Percentiles rank a stretch among this genome's conserved stretches.
Conservation (phyloP, 768 basidiomycete species). For the Tylopilus rubrobrunneus region DNA sequence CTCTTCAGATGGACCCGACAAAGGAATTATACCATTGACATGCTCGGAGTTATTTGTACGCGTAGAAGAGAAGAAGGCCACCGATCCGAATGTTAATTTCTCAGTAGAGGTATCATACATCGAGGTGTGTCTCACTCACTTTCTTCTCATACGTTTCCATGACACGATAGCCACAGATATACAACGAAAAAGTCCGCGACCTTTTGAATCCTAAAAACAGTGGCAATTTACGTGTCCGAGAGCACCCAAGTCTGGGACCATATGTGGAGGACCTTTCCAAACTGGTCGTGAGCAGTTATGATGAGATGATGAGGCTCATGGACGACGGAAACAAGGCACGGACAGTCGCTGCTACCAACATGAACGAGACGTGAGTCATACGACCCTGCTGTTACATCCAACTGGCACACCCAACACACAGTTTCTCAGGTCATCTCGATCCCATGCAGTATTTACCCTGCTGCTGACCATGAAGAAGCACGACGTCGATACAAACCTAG, state of each 20-base stretch:
- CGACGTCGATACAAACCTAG: conserved; percentile 79
- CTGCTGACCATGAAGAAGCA: conserved; percentile 89
- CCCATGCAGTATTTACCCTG: conserved; percentile 97
- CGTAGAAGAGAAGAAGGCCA: conserved; percentile 58
- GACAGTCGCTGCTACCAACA: conserved; percentile 97
- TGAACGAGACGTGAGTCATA: conserved; percentile 93
- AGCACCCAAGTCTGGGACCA: conserved; percentile 94
- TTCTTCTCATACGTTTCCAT: neutral
- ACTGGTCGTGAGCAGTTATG: conserved; percentile 84
- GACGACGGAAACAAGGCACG: conserved; percentile 99
- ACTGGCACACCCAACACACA: conserved; percentile 3
- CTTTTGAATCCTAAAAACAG: conserved; percentile 96
- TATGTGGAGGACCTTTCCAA: conserved; percentile 98
- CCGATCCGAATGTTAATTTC: conserved; percentile 70
- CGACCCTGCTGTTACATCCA: neutral
- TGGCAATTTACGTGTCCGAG: conserved; percentile 93
- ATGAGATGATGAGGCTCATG: conserved; percentile 99
- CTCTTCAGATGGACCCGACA: conserved; percentile 79
- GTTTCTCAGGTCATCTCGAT: conserved; percentile 76
- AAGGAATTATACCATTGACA: conserved; percentile 96
- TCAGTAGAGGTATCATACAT: conserved; percentile 99
- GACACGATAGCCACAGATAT: conserved; percentile 52
- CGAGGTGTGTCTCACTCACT: conserved; percentile 51
- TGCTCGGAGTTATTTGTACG: conserved; percentile 90
- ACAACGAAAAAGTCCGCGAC: conserved; percentile 98